Evolutionary conservation across 768 basidiomycete species (phyloP), one percentile per base, ranked within the genome.

Genomic region (Suillus clintonianus): DNA sequence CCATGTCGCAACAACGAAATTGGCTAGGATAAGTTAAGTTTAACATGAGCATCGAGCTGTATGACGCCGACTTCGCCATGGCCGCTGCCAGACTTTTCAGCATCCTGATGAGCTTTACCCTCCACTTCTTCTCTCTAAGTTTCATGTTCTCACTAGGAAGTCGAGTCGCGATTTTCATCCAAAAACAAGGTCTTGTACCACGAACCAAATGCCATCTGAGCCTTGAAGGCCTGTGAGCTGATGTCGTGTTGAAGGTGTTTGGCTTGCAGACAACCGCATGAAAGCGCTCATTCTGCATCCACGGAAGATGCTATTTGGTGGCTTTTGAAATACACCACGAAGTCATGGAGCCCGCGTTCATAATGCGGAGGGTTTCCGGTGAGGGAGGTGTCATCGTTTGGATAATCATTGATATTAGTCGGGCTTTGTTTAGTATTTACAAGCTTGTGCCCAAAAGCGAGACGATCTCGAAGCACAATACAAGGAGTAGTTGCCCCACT

Each of bases 401-500:
- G 11, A 53, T 53, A 27, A 27, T 27, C 27, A 27, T 27, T 27
- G 10, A 53, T n/a, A 32, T 11, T 6, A 32, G 51, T 34, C 17
- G 19, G 15, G 22, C 22, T 7, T 43, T 47, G 22, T 47, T 7
- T 50, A 17, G 5, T 7, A 39, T 57, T 19, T 22, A 70, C 48
- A 64, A 58, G 5, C 60, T 54, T 2, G 67, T 59, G 32, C 83
- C 84, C 3, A 83, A 43, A 15, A 69, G 69, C 2, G 85, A 83
- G 4, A 89, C 89, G 34, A 92, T 77, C 73, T 88, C 84, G 68
- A 91, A 93, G 72, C 90, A 91, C 1, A 85, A 68, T 2, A 94
- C 93, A 10, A 98, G 84, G 9, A 97, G 79, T 24, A 90, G 72
- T 72, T 95, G 91, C 17, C 94, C 93, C 37, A 91, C 76, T 59